These are phyloP conservation scores for Alternaria viburni DNA, from an alignment of 2,329 filamentous ascomycete genomes.

Conservation along the genomic window DNA sequence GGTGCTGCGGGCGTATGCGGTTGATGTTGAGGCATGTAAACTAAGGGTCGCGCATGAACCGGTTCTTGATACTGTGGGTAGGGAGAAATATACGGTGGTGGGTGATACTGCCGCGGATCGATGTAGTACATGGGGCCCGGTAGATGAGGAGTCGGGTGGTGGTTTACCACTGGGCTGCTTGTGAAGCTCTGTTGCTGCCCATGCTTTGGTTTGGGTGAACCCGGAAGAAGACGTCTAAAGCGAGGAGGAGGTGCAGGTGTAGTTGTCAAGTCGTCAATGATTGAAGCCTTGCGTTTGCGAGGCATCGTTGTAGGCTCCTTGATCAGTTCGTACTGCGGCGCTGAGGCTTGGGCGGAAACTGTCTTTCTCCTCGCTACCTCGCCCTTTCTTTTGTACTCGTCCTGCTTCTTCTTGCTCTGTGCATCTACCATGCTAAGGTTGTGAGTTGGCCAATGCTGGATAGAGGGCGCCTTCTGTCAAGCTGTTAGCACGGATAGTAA, in stretches of 20 bases:
- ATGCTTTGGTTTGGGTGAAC: background rate
- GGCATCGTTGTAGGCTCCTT: background rate
- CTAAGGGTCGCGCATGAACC: background rate
- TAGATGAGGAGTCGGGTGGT: background rate
- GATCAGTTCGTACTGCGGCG: background rate
- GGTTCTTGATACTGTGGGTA: background rate
- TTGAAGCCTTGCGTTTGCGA: background rate
- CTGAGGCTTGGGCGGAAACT: background rate
- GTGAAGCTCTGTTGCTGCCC: background rate
- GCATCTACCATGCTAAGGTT: slow-evolving; percentile 1
- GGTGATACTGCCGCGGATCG: background rate
- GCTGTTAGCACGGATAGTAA: no score
- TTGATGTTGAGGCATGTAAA: background rate
- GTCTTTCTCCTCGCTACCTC: background rate
- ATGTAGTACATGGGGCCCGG: background rate
- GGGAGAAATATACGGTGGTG: background rate
- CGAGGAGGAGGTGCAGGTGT: background rate
- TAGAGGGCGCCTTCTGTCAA: background rate
- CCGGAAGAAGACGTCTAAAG: background rate
- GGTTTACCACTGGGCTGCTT: background rate
- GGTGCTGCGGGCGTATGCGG: background rate
- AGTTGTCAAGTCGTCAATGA: background rate
- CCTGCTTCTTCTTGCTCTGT: slow-evolving; percentile 8
- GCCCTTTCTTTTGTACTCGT: background rate
- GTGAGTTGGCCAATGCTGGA: slow-evolving; percentile 24